Percentiles rank a stretch among this genome's conserved stretches.
These are phyloP conservation scores for Gentiana straminea DNA, from an alignment of 257 asterid species.

Conservation along the genomic window DNA sequence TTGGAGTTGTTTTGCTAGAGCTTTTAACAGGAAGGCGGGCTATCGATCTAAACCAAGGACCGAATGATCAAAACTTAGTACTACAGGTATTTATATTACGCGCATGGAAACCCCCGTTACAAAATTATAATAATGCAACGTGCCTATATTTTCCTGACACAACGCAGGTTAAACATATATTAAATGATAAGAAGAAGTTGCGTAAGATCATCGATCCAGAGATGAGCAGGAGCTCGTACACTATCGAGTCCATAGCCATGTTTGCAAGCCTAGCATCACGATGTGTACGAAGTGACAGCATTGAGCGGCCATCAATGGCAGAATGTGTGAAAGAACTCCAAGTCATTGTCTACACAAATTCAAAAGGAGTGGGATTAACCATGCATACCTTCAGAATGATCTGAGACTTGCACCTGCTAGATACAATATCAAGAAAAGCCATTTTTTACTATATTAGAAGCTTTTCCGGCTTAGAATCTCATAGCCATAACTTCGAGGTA, in stretches of 20 bases:
- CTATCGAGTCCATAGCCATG: slow-evolving; percentile 78
- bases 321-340: slow-evolving; percentile 78
- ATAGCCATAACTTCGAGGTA: slow-evolving; percentile 6
- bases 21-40: slow-evolving; percentile 97
- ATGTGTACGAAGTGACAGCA: slow-evolving; percentile 66
- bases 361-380: slow-evolving; percentile 55
- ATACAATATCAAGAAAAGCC: slow-evolving; percentile 2
- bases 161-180: slow-evolving; percentile 63
- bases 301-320: slow-evolving; percentile 72
- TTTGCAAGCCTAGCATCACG: slow-evolving; percentile 83
- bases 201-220: slow-evolving; percentile 74
- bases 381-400: slow-evolving; percentile 72
- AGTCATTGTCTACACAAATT: slow-evolving; percentile 44
- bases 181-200: slow-evolving; percentile 81
- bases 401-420: slow-evolving; percentile 17
- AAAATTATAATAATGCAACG: too few relatives aligned
- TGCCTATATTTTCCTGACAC: slow-evolving; percentile 8
- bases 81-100: slow-evolving; percentile 46
- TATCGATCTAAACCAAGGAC: slow-evolving; percentile 89
- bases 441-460: neutral
- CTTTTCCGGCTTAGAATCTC: slow-evolving; percentile 4
- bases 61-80: slow-evolving; percentile 83
- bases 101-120: too few relatives aligned
- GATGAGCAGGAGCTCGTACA: slow-evolving; percentile 71
- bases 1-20: slow-evolving; percentile 94